phyloP scores from a whole-genome alignment of 768 basidiomycete species.

The Mycena floridula region DNA sequence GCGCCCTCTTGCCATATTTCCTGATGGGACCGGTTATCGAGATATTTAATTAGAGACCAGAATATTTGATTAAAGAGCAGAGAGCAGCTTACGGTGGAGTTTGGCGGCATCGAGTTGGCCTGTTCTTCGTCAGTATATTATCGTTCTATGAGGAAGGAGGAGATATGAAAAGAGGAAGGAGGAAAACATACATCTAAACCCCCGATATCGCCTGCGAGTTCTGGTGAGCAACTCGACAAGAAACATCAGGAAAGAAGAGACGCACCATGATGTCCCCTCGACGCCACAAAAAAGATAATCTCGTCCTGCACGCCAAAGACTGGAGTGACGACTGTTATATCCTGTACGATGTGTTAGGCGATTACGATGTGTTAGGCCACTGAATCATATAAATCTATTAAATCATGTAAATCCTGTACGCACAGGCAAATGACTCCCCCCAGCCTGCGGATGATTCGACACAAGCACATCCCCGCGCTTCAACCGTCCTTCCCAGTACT shows the following conservation, averaged over 20 bases:
- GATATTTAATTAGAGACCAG: too few species aligned
- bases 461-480: constrained; percentile 34
- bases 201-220: not conserved
- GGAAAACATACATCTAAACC: not conserved
- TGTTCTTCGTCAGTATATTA: not conserved
- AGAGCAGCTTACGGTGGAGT: not conserved
- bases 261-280: constrained; percentile 30
- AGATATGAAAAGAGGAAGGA: not conserved
- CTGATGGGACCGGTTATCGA: too few species aligned
- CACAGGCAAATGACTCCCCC: constrained; percentile 33
- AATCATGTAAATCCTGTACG: too few species aligned
- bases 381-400: too few species aligned
- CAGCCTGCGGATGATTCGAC: constrained; percentile 25
- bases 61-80: too few species aligned
- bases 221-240: not conserved
- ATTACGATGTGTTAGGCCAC: too few species aligned
- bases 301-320: constrained; percentile 25
- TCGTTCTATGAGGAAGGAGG: not conserved
- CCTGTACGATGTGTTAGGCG: too few species aligned
- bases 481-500: constrained; percentile 20
- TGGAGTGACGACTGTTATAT: constrained; percentile 37
- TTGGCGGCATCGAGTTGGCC: not conserved
- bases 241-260: not conserved
- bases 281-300: constrained; percentile 27
- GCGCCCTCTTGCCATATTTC: too few species aligned